phyloP scores from a whole-genome alignment of 2,329 filamentous ascomycete species.

The Cladophialophora psammophila region DNA sequence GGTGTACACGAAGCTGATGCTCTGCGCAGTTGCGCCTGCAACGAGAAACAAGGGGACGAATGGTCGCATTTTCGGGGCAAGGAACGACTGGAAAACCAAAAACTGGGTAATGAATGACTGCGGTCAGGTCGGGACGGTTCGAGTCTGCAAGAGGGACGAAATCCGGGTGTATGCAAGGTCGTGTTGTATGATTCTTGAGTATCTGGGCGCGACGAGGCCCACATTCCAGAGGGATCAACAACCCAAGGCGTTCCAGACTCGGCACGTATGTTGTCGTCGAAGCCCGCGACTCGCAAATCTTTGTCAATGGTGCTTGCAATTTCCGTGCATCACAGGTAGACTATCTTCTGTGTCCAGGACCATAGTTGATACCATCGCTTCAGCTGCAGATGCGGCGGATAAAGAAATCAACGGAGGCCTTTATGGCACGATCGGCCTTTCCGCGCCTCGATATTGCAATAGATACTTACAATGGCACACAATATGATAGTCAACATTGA shows the following conservation, averaged over 20 bases:
- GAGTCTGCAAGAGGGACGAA: background rate
- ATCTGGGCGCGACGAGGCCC: conserved; percentile 8
- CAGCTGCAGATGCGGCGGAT: background rate
- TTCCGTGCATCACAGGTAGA: background rate
- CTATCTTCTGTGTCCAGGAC: background rate
- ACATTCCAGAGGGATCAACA: conserved; percentile 18
- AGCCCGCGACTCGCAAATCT: background rate
- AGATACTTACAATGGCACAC: background rate
- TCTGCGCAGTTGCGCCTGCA: conserved; percentile 24
- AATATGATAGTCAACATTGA: background rate
- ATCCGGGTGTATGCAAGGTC: background rate
- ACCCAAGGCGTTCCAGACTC: background rate
- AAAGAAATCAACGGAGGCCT: background rate
- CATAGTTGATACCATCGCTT: background rate
- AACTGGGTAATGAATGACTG: conserved; percentile 30
- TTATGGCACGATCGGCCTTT: background rate
- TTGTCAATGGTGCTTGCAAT: background rate
- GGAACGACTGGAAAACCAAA: conserved; percentile 3
- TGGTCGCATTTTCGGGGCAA: conserved; percentile 18
- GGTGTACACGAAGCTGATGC: conserved; percentile 30
- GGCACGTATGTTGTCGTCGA: background rate
- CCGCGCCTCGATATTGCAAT: background rate
- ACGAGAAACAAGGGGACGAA: conserved; percentile 21
- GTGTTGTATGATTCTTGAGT: conserved; percentile 21
- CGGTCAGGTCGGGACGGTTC: conserved; percentile 12